Evolutionary conservation across 2,329 filamentous ascomycete species (phyloP).

Genomic region (Didymosphaeria variabile): DNA sequence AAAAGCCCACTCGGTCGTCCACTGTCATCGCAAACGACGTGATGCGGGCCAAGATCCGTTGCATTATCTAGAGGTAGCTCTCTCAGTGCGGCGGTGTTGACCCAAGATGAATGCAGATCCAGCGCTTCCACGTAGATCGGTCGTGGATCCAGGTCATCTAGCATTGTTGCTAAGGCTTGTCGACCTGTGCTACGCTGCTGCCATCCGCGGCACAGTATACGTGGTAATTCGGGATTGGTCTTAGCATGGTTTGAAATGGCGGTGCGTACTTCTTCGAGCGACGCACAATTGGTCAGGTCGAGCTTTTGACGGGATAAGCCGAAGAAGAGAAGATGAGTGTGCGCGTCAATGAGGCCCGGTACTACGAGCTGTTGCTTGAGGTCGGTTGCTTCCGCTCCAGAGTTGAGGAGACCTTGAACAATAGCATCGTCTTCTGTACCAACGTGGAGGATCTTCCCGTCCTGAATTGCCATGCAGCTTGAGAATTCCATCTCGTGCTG

Average conservation of each 20-base stretch:
- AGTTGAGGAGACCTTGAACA: constrained; percentile 31
- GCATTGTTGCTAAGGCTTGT: constrained; percentile 58
- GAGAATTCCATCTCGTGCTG: constrained; percentile 9
- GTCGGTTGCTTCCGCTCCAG: constrained; percentile 33
- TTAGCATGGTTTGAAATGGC: constrained; percentile 57
- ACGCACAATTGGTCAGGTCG: constrained; percentile 57
- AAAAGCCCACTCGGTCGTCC: constrained; percentile 62
- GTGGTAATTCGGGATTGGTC: constrained; percentile 55
- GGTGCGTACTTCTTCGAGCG: constrained; percentile 59
- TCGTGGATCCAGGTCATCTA: constrained; percentile 62
- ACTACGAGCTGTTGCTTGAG: constrained; percentile 54
- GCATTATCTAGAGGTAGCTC: constrained; percentile 60
- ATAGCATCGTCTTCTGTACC: constrained; percentile 53
- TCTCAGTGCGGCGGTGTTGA: constrained; percentile 59
- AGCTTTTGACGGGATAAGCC: constrained; percentile 64
- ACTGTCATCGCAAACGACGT: constrained; percentile 58
- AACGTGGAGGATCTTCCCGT: constrained; percentile 49
- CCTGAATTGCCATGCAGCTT: constrained; percentile 10
- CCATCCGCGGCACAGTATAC: constrained; percentile 64
- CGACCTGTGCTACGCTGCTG: constrained; percentile 65
- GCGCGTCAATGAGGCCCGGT: constrained; percentile 66
- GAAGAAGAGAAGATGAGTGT: constrained; percentile 66
- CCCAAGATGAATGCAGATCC: constrained; percentile 66
- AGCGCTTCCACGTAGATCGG: constrained; percentile 67
- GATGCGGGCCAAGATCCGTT: constrained; percentile 60